Evolutionary conservation across 768 basidiomycete species (phyloP), one percentile per base, ranked within the genome.

Genomic region (Agrocybe praecox): DNA sequence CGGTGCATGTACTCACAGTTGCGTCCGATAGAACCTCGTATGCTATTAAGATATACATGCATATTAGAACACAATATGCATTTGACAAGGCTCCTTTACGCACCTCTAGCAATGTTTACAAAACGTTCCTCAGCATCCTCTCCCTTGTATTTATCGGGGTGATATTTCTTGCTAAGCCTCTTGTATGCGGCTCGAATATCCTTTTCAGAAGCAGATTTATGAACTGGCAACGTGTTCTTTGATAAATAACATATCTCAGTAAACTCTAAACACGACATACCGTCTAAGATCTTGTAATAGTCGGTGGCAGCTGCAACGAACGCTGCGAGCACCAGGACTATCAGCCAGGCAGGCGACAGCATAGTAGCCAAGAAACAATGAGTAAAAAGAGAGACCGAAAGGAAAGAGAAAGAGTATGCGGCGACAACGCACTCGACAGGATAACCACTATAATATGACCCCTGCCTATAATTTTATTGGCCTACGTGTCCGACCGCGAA

Each of bases 131-230:
- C 89, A 12, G 94, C 91, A 2, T 77, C 87, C 53, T 87, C 82
- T 15, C 90, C 91, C 65, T 88, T 89, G 73, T 96, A 97, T 79
- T 96, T 97, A 79, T 99, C 96, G 0, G 96, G 96, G 67, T 98
- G 96, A 54, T 83, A 94, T 74, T 88, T 92, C 65, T 86, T 86
- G 70, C 92, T 93, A 17, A 96, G 78, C 64, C 85, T 87, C 72
- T 94, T 94, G 76, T 97, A 98, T 2, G 95, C 93, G 62, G 91
- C 89, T 72, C 90, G 85, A 69, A 98, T 93, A 66, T 96, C 94
- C 67, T 85, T 86, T 44, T 95, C 92, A 34, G 89, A 88, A 14
- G 94, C 93, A 44, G 90, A 88, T 62, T 76, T 85, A 65, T 86
- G 83, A 45, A 96, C 80, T 82, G 46, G 17, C 24, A 29, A 45